Evolutionary conservation across 345 rosid genomes (phyloP), one percentile per base, ranked within the genome.

Genomic region (Aquilaria sinensis): DNA sequence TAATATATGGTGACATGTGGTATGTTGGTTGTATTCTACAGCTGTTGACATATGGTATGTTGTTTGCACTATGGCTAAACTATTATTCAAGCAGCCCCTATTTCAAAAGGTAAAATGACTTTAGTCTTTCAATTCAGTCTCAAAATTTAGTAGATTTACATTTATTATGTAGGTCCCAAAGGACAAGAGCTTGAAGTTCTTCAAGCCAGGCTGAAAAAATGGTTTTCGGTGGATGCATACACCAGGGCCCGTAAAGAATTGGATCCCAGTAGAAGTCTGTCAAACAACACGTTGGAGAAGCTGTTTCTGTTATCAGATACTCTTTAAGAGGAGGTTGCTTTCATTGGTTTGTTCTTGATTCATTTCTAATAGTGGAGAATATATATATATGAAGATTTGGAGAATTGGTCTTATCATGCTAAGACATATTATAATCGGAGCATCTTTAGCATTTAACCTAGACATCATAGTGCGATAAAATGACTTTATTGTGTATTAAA

Each of bases 261-360:
- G 74, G 97, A 94, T 67, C 97, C 97, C 54, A 89, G 89, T 76
- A 74, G 84, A 73, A 89, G 85, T 62, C 95, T 91, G 66, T 87
- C 96, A 33, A 91, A 91, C 70, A 87, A 78, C 74, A 75, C 76
- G 68, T 76, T 91, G 59, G 96, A 89, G 65, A 94, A 88, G 83
- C 78, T 94, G 71, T 94, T 95, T 76, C 96, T 96, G 1, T 55
- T 75, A 16, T 72, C 83, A 6, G 76, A 77, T 53, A 59, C 77
- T 68, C 67, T 65, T 58, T 87, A 76, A 84, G 58, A 68, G 9
- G 32, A 37, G 49, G 64, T 69, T 52, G 30, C 48, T 32, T 31
- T 16, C 29, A 62, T 58, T 16, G 66, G 75, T 64, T 67, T 58
- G 75, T 70, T 73, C 52, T 43, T 62, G 64, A 53, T 61, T 67